Base-by-base conservation (phyloP, 768 basidiomycete species). In the Phanerodontia chrysosporium region DNA sequence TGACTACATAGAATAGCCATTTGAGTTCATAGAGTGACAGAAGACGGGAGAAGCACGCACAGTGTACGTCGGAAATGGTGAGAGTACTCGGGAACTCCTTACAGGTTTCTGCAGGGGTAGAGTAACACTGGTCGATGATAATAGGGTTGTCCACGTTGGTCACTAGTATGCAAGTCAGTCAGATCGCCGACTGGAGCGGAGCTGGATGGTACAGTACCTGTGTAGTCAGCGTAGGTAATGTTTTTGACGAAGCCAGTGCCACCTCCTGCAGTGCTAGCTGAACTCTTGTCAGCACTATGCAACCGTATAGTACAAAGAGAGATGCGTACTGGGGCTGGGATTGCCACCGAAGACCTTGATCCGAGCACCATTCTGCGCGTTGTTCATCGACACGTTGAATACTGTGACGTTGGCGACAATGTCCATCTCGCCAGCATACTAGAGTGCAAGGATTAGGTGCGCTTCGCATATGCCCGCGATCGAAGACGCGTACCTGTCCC, bases 321-420 rank as follows among this genome's bases (percentile, higher is more conserved):
- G 12, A 24, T 25, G 62, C 65, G 55, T 70, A 58, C 73, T 65
- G 1, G 77, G 69, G 54, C 71, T 66, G 6, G 78, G 75, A 27
- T 72, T 74, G 0, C 78, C 80, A 3, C 77, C 78, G 59, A 80
- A 82, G 4, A 77, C 77, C 66, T 82, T 82, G 71, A 81, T 80
- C n/a, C 78, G 74, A 0, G 78, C 79, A 1, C 79, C 80, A 58
- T 81, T 79, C 62, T 78, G 69, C 2, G 78, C 76, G 46, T 80
- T 77, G 25, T 72, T 62, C 76, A 80, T 79, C 24, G 72, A 70
- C 35, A 81, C 67, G 57, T 80, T 76, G 27, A 68, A 66, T 35
- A 74, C 77, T 25, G 66, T 71, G 51, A 81, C 69, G 65, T 81
- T 77, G 25, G 73, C 73, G 28, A 79, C 77, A 49, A 80, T 77